Evolutionary conservation across 495 filamentous ascomycete genomes (phyloP).

Genomic region (Aspergillus taichungensis): DNA sequence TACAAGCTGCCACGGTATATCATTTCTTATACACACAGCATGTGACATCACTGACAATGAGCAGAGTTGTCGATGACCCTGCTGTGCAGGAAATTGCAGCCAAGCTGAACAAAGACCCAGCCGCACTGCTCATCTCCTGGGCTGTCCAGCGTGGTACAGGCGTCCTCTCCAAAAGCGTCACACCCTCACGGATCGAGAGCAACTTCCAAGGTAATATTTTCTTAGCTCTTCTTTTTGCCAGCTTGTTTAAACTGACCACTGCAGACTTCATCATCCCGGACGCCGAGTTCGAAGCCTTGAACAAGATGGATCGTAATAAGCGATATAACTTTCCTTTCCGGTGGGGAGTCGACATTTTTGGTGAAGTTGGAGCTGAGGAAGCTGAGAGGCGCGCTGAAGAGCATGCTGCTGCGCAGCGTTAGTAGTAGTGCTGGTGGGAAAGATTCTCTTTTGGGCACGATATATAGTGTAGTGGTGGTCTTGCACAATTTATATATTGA

Average conservation of each 20-base stretch:
- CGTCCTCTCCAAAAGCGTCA: slow-evolving; percentile 55
- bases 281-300: slow-evolving; percentile 35
- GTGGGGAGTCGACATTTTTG: slow-evolving; percentile 44
- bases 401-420: slow-evolving; percentile 30
- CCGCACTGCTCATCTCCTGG: slow-evolving; percentile 71
- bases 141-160: slow-evolving; percentile 63
- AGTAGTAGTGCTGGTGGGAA: background rate
- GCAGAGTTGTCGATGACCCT: slow-evolving; percentile 48
- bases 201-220: slow-evolving; percentile 40
- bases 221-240: background rate
- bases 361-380: slow-evolving; percentile 36
- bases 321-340: slow-evolving; percentile 45
- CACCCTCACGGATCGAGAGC: slow-evolving; percentile 45
- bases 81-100: slow-evolving; percentile 49
- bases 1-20: slow-evolving; percentile 31
- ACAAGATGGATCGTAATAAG: slow-evolving; percentile 35
- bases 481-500: background rate
- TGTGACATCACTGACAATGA: background rate
- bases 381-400: slow-evolving; percentile 36
- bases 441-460: slow-evolving; percentile 4
- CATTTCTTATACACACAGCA: background rate
- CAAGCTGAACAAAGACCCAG: slow-evolving; percentile 61
- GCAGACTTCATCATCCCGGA: slow-evolving; percentile 40
- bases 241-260: slow-evolving; percentile 1
- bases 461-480: slow-evolving; percentile 1